Base-by-base conservation (phyloP, 2,329 filamentous ascomycete genomes). In the Ophiostoma piceae region DNA sequence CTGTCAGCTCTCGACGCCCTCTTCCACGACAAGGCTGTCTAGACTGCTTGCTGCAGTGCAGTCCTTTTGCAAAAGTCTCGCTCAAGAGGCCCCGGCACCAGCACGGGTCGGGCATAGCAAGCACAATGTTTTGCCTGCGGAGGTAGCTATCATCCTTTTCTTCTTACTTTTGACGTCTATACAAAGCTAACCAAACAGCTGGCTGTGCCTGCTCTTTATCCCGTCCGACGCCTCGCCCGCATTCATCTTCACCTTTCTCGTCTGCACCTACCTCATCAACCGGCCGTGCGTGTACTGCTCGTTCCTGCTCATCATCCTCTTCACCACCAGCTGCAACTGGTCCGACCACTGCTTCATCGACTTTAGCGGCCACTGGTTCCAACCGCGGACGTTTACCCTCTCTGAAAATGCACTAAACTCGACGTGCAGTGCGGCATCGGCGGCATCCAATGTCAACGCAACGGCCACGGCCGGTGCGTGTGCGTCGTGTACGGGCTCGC, bases 271-370 rank as follows among this genome's bases (percentile, higher is more conserved):
- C 84, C 92, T 96, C 81, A 89, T 99, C 76, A 96, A 97, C 82
- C 90, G 94, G 69, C 95, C 95, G 69, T 99, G 95, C 83, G 90
- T 97, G 75, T 99, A 99, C 85, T 99, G 95, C 86, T 97, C 93
- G 72, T 89, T 97, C 72, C 90, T 99, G 69, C 92, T 99, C 67
- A 86, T 97, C 74, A 93, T 98, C 75, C 92, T 99, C 75, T 96
- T 74, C 68, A 60, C 73, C 19, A 75, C 74, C 29, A 75, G 74
- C 35, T 95, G 92, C 80, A 90, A 94, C 84, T 95, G 92, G 92
- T 91, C 90, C 74, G 91, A 94, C 78, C 88, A 89, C 69, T 95
- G 92, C 78, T 95, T 98, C 82, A 95, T 98, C 83, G 94, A 98
- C 82, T 91, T 97, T 76, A 86, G 83, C 77, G 91, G 89, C 76